Conservation (phyloP, 495 filamentous ascomycete species). For the Penicillium psychrofluorescens region DNA sequence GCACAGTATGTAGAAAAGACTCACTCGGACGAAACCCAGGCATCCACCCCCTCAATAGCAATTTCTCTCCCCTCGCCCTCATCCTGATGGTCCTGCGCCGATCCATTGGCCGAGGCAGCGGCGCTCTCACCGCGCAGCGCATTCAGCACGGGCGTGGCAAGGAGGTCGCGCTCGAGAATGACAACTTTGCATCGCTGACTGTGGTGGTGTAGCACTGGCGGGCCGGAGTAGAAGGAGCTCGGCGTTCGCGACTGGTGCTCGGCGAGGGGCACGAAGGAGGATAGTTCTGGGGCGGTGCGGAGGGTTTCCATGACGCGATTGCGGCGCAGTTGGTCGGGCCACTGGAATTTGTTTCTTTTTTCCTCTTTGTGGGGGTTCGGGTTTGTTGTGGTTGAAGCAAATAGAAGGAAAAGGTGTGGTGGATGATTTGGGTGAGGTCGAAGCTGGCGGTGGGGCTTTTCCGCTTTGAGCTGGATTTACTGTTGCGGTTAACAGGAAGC, state of each 20-base stretch:
- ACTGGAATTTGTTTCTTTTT: neutral
- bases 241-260: conserved; percentile 84
- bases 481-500: too few relatives aligned
- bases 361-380: neutral
- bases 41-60: conserved; percentile 48
- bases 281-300: conserved; percentile 36
- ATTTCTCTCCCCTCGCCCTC: conserved; percentile 37
- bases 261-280: conserved; percentile 62
- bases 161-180: conserved; percentile 37
- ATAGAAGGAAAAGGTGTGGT: too few relatives aligned
- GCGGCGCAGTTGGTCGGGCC: neutral
- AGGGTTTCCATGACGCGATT: conserved; percentile 41
- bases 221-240: conserved; percentile 68
- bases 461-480: neutral
- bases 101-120: conserved; percentile 9
- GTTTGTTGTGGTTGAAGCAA: neutral
- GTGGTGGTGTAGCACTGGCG: conserved; percentile 75
- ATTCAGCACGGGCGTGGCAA: conserved; percentile 20
- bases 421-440: neutral
- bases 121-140: conserved; percentile 18
- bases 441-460: conserved; percentile 4
- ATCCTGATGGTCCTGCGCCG: conserved; percentile 25
- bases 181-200: conserved; percentile 52
- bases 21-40: conserved; percentile 77
- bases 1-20: conserved; percentile 8